These are phyloP conservation scores for Paraglomus brasilianum DNA, from an alignment of 192 early-diverging fungal species.

Conservation along the genomic window DNA sequence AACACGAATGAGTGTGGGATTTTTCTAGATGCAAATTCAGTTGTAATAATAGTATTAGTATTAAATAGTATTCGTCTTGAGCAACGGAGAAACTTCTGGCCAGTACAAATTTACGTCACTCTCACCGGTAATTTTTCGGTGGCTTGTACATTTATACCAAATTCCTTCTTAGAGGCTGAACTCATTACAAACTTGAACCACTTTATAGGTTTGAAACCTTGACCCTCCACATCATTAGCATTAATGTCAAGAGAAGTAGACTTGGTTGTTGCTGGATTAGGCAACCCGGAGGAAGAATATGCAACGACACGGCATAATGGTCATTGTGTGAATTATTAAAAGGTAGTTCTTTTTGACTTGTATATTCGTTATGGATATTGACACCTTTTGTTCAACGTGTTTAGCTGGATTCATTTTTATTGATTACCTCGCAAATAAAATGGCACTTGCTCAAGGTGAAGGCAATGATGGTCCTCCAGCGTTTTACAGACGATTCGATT, in stretches of 20 bases:
- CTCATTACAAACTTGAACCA: too few species aligned
- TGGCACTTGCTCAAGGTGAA: slow-evolving; percentile 47
- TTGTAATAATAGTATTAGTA: too few species aligned
- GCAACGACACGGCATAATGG: slow-evolving; percentile 57
- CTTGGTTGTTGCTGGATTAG: slow-evolving; percentile 55
- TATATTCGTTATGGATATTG: not conserved
- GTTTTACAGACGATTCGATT: slow-evolving; percentile 38
- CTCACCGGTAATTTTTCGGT: too few species aligned
- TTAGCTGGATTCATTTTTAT: slow-evolving; percentile 58
- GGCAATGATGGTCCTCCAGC: slow-evolving; percentile 28
- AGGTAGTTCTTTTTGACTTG: not conserved
- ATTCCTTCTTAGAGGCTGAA: too few species aligned
- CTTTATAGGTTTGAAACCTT: too few species aligned
- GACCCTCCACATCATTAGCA: too few species aligned
- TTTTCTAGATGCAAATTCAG: too few species aligned
- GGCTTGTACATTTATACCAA: too few species aligned
- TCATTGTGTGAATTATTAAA: slow-evolving; percentile 9
- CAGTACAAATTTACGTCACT: too few species aligned
- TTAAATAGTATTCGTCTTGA: too few species aligned
- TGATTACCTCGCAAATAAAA: slow-evolving; percentile 61
- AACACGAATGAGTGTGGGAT: too few species aligned
- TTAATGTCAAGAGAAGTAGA: slow-evolving; percentile 45
- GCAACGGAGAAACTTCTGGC: too few species aligned
- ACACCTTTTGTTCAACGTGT: not conserved
- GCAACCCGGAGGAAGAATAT: slow-evolving; percentile 50